Evolutionary conservation across 345 rosid genomes (phyloP).

Genomic region (Luvunga scandens): DNA sequence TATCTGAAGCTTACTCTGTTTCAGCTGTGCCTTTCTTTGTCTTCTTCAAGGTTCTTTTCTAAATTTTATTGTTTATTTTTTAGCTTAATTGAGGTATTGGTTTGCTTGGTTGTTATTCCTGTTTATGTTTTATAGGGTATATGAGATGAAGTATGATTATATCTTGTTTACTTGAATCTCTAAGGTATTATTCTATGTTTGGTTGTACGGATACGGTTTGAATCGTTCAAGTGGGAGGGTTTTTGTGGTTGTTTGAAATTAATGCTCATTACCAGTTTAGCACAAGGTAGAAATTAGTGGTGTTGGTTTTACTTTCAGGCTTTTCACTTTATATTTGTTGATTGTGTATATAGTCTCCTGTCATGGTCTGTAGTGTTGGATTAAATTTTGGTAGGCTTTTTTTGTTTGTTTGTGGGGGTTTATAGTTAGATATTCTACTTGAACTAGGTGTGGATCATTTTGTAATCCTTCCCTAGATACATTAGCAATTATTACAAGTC

Average conservation of each 20-base stretch:
- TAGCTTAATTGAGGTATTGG: neutral
- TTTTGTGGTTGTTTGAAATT: neutral
- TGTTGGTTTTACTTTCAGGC: neutral
- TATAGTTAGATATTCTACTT: neutral
- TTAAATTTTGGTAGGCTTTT: neutral
- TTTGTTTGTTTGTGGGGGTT: neutral
- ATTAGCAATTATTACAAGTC: neutral
- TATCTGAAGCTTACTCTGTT: conserved; percentile 80
- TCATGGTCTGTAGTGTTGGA: neutral
- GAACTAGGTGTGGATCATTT: neutral
- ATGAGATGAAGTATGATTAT: neutral
- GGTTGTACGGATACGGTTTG: neutral
- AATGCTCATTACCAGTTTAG: neutral
- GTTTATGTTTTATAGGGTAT: neutral
- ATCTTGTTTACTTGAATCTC: neutral
- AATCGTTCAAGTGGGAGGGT: neutral
- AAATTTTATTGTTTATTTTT: neutral
- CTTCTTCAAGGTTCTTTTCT: conserved; percentile 67
- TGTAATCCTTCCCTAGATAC: neutral
- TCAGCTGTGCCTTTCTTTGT: conserved; percentile 87
- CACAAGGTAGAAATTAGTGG: neutral
- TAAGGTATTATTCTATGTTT: neutral
- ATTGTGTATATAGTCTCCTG: neutral
- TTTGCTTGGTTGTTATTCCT: neutral
- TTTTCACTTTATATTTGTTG: neutral